Evolutionary conservation across 1,284 basidiomycete genomes (phyloP), one percentile per base, ranked within the genome.

Genomic region (Sanghuangporus sanghuang): DNA sequence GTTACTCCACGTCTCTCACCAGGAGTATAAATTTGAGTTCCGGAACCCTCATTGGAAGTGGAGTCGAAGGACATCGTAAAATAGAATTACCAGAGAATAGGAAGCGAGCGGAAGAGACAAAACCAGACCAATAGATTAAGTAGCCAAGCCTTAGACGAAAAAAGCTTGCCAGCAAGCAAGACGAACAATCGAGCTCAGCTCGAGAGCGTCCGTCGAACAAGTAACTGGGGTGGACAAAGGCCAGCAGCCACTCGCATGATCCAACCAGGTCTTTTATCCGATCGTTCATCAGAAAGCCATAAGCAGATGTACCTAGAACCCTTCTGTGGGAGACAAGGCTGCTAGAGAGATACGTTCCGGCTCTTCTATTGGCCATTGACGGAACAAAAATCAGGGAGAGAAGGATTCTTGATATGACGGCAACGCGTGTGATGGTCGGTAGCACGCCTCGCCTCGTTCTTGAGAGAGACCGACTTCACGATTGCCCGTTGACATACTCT

Each of bases 391-490:
- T 46, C 44, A 46, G 11, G 11, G 42, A 58, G 9, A 18, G 16
- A 48, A 27, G 18, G 39, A 11, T 58, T 58, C 57, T 46, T 58
- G 57, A 58, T 58, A 18, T 32, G 40, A 48, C 42, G 57, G 44
- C 32, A 49, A 49, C 57, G 42, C 53, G 38, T 9, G 16, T 46
- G 38, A 55, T 55, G 53, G 8, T 16, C 16, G 44, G 21, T 46
- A n/a, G 7, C 1, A n/a, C 16, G 21, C 16, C 44, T 7, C 16
- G 44, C 44, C 44, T n/a, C 44, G 44, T 46, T 46, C 44, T 14
- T 46, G 44, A n/a, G 44, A 46, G 44, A n/a, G 40, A 6, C 2
- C 40, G 40, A 42, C 11, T 42, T 42, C n/a, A 42, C 40, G 40
- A 12, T 6, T 11, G 8, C 40, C 27, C 27, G 27, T 32, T 32